Evolutionary conservation across 2,329 filamentous ascomycete species (phyloP).

Genomic region (Fusarium xyrophilum): DNA sequence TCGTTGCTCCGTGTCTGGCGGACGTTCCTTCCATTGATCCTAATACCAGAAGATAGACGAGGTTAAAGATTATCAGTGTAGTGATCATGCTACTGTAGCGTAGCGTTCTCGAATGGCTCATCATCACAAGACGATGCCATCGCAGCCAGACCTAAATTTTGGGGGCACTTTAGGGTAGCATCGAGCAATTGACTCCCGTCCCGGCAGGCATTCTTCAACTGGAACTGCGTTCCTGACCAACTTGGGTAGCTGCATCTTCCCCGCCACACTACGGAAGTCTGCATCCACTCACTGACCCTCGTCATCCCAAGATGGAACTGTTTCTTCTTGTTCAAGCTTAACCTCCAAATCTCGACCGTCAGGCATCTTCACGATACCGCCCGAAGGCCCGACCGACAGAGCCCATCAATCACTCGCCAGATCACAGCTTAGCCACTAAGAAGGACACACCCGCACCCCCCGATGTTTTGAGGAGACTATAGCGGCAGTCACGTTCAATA

Average conservation of each 20-base stretch:
- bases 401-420: background rate
- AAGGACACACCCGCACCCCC: slow-evolving; percentile 8
- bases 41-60: background rate
- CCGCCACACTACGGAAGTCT: slow-evolving; percentile 23
- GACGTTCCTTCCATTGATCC: slow-evolving; percentile 16
- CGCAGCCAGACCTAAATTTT: background rate
- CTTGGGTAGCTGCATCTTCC: slow-evolving; percentile 26
- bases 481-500: slow-evolving; percentile 20
- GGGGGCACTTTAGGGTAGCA: background rate
- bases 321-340: slow-evolving; percentile 10
- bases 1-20: slow-evolving; percentile 22
- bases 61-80: background rate
- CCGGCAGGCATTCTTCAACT: background rate
- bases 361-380: slow-evolving; percentile 20
- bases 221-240: slow-evolving; percentile 9
- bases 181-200: background rate
- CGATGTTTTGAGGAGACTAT: background rate
- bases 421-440: slow-evolving; percentile 5
- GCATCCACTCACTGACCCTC: slow-evolving; percentile 24
- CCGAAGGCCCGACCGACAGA: slow-evolving; percentile 2
- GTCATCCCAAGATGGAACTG: slow-evolving; percentile 5
- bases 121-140: background rate
- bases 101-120: background rate
- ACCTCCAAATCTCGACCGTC: slow-evolving; percentile 22
- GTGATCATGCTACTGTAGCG: background rate